Percentiles rank a stretch among this genome's conserved stretches.
phyloP scores from a whole-genome alignment of 495 filamentous ascomycete genomes.

The Acidiella bohemica region DNA sequence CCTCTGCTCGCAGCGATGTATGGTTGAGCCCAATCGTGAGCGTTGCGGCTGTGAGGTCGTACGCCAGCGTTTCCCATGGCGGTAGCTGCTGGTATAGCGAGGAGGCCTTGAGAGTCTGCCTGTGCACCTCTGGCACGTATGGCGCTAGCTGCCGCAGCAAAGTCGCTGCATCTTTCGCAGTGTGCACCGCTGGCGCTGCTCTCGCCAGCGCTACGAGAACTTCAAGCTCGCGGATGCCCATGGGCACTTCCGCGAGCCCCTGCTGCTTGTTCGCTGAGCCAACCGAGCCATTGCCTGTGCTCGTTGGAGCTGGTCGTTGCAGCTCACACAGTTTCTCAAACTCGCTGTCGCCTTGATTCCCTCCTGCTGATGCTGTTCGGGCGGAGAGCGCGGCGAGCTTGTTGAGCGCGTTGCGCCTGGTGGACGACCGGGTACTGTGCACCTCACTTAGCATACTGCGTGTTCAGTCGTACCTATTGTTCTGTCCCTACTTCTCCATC shows the following conservation, averaged over 20 bases:
- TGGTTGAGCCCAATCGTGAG: constrained; percentile 62
- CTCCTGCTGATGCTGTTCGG: constrained; percentile 7
- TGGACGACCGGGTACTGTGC: constrained; percentile 6
- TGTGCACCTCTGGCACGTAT: constrained; percentile 71
- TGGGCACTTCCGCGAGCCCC: constrained; percentile 16
- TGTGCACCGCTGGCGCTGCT: constrained; percentile 58
- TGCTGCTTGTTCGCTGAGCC: neutral
- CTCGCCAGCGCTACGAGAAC: constrained; percentile 79
- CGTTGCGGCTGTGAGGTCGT: constrained; percentile 61
- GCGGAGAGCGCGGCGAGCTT: constrained; percentile 31
- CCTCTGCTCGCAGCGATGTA: constrained; percentile 45
- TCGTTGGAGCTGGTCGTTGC: constrained; percentile 1
- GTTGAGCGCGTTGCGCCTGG: constrained; percentile 27
- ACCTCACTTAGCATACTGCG: constrained; percentile 5
- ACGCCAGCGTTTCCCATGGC: constrained; percentile 78
- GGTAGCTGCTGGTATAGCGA: constrained; percentile 74
- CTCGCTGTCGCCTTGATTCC: constrained; percentile 17
- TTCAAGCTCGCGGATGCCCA: constrained; percentile 67
- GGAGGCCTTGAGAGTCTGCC: constrained; percentile 62
- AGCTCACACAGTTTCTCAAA: constrained; percentile 25
- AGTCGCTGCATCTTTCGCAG: constrained; percentile 54
- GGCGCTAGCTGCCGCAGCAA: constrained; percentile 59
- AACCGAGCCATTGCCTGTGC: constrained; percentile 16
- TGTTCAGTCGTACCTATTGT: no score
- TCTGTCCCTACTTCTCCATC: no score